A percentile compares a stretch with the other conserved stretches of the same genome.
phyloP scores from a whole-genome alignment of 129 eudicot species.

The Centaurea solstitialis region DNA sequence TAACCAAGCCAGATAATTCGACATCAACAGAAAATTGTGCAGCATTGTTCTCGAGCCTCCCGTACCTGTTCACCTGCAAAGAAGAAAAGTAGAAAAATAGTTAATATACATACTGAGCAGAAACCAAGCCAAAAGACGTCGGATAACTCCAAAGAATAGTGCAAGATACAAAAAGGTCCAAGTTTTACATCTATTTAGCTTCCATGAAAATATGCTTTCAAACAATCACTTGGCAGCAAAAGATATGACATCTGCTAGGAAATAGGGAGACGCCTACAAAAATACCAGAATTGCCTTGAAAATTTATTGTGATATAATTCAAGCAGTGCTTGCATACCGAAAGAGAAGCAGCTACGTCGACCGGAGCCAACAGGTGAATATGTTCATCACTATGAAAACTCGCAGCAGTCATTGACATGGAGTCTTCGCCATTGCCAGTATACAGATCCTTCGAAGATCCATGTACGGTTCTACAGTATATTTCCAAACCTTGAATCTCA shows the following conservation, averaged over 20 bases:
- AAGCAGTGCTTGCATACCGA: slow-evolving; percentile 56
- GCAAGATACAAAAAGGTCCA: neutral
- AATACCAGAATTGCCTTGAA: slow-evolving; percentile 10
- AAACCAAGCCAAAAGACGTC: neutral
- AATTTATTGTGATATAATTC: slow-evolving; percentile 8
- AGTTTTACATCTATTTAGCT: neutral
- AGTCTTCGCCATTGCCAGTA: slow-evolving; percentile 32
- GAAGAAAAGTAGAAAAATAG: slow-evolving; percentile 1
- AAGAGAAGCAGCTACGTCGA: slow-evolving; percentile 71
- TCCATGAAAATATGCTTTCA: neutral
- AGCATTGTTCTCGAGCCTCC: slow-evolving; percentile 72
- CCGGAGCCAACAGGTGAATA: slow-evolving; percentile 63
- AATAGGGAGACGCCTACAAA: neutral
- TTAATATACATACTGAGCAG: slow-evolving; percentile 2
- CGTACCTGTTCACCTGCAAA: slow-evolving; percentile 78
- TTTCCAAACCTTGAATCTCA: slow-evolving; percentile 81
- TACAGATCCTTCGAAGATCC: slow-evolving; percentile 32
- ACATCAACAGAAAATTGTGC: slow-evolving; percentile 78
- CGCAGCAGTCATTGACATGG: slow-evolving; percentile 33
- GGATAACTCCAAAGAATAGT: neutral
- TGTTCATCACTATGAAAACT: slow-evolving; percentile 32
- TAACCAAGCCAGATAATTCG: slow-evolving; percentile 65
- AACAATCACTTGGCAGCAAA: neutral
- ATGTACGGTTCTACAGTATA: slow-evolving; percentile 56
- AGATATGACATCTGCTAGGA: neutral